A percentile compares a stretch with the other conserved stretches of the same genome.
These are phyloP conservation scores for Harringtonia lauricola DNA, from an alignment of 2,329 filamentous ascomycete genomes.

Conservation along the genomic window DNA sequence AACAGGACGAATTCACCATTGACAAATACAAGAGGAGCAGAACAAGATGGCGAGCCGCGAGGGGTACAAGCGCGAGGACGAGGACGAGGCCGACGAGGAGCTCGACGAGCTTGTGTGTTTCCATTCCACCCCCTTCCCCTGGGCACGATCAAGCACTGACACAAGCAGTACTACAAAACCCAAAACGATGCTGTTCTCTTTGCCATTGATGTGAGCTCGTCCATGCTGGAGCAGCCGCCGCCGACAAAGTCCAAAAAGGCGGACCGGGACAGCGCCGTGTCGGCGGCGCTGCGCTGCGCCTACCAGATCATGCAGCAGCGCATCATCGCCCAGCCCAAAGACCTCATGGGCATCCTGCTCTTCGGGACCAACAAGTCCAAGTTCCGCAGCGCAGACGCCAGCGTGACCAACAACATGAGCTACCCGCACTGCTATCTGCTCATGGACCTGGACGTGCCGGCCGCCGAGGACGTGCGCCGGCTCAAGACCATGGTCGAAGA, in stretches of 20 bases:
- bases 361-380: constrained; percentile 83
- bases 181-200: constrained; percentile 98
- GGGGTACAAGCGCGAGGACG: constrained; percentile 31
- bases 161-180: constrained; percentile 65
- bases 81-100: constrained; percentile 61
- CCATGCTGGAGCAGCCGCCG: constrained; percentile 67
- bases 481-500: constrained; percentile 69
- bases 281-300: constrained; percentile 84
- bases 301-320: constrained; percentile 96
- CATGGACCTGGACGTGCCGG: constrained; percentile 77
- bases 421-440: constrained; percentile 93
- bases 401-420: constrained; percentile 34
- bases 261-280: constrained; percentile 64
- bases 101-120: constrained; percentile 19
- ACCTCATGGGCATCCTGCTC: constrained; percentile 92
- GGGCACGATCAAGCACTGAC: no score
- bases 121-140: no score
- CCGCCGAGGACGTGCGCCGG: constrained; percentile 74
- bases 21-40: no score
- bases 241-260: constrained; percentile 65
- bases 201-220: constrained; percentile 81
- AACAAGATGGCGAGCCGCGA: constrained; percentile 22
- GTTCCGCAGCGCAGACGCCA: constrained; percentile 46
- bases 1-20: neutral
- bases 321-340: constrained; percentile 91